Evolutionary conservation across 768 basidiomycete genomes (phyloP).

Genomic region (Boletus pseudopeckii): DNA sequence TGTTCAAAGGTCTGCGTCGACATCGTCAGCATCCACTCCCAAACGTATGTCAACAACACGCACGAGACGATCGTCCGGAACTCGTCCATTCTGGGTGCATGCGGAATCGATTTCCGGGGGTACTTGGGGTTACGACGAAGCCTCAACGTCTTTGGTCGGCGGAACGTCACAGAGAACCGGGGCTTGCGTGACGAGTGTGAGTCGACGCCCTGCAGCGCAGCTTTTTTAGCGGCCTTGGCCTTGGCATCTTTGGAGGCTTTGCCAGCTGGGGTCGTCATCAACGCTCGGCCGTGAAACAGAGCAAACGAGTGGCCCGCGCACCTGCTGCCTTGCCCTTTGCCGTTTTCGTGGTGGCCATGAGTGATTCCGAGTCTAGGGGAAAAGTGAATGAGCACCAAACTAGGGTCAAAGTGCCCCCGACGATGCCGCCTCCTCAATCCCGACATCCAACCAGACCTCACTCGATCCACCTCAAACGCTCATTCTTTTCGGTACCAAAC

Average conservation of each 20-base stretch:
- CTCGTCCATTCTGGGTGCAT: slow-evolving; percentile 94
- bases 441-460: slow-evolving; percentile 18
- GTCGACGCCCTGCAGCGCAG: slow-evolving; percentile 84
- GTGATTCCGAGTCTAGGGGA: slow-evolving; percentile 11
- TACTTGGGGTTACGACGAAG: slow-evolving; percentile 85
- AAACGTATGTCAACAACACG: slow-evolving; percentile 28
- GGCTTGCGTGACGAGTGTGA: slow-evolving; percentile 76
- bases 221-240: slow-evolving; percentile 96
- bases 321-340: slow-evolving; percentile 60
- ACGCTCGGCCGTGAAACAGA: slow-evolving; percentile 20
- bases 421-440: too few species aligned
- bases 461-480: slow-evolving; percentile 20
- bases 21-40: background rate
- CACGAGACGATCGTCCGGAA: slow-evolving; percentile 91
- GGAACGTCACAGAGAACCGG: slow-evolving; percentile 86
- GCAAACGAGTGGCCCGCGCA: slow-evolving; percentile 21
- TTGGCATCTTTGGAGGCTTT: slow-evolving; percentile 49
- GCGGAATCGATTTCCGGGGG: slow-evolving; percentile 91
- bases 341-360: slow-evolving; percentile 69
- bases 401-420: too few species aligned
- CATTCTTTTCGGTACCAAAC: background rate
- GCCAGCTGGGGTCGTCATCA: slow-evolving; percentile 18
- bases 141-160: slow-evolving; percentile 90
- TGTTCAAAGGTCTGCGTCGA: slow-evolving; percentile 72
- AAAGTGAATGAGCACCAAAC: slow-evolving; percentile 3